Evolutionary conservation across 352 stramenopile genomes (phyloP).

Genomic region (Thalassiosira exigua): DNA sequence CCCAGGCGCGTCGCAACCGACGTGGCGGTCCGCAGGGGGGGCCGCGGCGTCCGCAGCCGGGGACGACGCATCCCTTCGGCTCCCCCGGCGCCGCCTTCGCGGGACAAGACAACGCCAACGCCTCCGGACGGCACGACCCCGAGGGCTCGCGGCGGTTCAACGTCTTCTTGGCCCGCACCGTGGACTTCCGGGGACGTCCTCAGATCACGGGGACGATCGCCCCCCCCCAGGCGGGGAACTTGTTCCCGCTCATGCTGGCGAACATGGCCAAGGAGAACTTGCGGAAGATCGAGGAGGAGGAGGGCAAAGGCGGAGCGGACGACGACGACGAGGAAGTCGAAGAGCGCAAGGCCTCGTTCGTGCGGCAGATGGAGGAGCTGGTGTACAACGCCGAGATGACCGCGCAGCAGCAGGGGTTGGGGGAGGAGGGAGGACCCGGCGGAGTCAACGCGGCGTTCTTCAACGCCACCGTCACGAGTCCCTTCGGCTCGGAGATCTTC

Average conservation of each 20-base stretch:
- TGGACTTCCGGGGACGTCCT: slow-evolving; percentile 68
- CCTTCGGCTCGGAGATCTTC: slow-evolving; percentile 56
- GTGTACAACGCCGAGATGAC: slow-evolving; percentile 33
- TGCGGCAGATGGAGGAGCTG: slow-evolving; percentile 63
- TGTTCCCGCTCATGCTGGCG: slow-evolving; percentile 82
- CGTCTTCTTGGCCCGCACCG: slow-evolving; percentile 82
- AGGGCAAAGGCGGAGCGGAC: slow-evolving; percentile 29
- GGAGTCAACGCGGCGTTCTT: slow-evolving; percentile 48
- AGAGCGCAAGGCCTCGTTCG: slow-evolving; percentile 54
- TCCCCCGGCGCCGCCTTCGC: neutral
- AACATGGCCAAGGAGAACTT: slow-evolving; percentile 74
- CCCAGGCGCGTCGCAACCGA: slow-evolving; percentile 42
- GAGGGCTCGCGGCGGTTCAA: slow-evolving; percentile 84
- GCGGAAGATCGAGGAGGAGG: slow-evolving; percentile 46
- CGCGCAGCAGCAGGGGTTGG: slow-evolving; percentile 1
- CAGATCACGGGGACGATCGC: slow-evolving; percentile 83
- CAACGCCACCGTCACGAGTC: slow-evolving; percentile 58
- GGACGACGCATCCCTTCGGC: too few species aligned
- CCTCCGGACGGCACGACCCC: slow-evolving; percentile 83
- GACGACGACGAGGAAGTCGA: slow-evolving; percentile 59
- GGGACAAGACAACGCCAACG: slow-evolving; percentile 76
- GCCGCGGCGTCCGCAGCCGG: slow-evolving; percentile 13
- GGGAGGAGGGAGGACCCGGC: neutral
- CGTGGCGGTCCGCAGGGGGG: neutral
- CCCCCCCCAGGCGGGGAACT: slow-evolving; percentile 80